Base-by-base conservation (phyloP, 768 basidiomycete species). In the Auriculariales sp. region DNA sequence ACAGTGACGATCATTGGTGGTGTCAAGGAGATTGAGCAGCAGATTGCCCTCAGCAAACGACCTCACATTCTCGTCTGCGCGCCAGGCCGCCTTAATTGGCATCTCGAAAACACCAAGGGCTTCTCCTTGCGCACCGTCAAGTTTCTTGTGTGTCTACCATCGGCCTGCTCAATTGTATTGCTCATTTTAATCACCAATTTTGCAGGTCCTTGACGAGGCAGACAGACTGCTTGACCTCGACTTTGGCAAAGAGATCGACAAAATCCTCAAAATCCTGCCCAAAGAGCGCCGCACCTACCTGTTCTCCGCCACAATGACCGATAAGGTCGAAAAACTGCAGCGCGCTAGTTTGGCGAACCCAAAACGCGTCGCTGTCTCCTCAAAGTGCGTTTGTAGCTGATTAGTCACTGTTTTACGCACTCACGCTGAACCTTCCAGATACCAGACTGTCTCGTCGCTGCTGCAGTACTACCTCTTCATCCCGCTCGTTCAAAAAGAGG, bases 271-370 rank as follows among this genome's bases (percentile, higher is more conserved):
- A 66, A 78, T 89, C 32, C 83, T 99, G 54, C 95, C 94, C 19
- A 88, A 81, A 59, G 93, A 97, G 57, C 78, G 95, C 10, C 87
- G 83, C 28, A 99, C 95, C 2, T 97, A 91, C 61, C 75, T 99
- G 1, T 99, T 92, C 69, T 97, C 94, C 11, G 95, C 94, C 4
- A 98, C 94, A 19, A 98, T 99, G 94, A 94, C 95, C 10, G 91
- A 90, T 12, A 98, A 97, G 67, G 91, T 99, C 3, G 90, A 87
- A 10, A 97, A 97, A 65, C 71, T 99, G 10, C 94, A 98, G 62
- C 69, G 94, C 48, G 93, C 95, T 28, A 92, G 89, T 70, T 70
- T 98, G 60, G 76, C 78, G 28, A 92, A 94, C 60, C 95, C 95
- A n/a, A 79, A 93, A 24, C 77, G 85, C 55, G 80, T 98, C 2